These are phyloP conservation scores for Populus tremula DNA, from an alignment of 345 rosid species.

Conservation along the genomic window DNA sequence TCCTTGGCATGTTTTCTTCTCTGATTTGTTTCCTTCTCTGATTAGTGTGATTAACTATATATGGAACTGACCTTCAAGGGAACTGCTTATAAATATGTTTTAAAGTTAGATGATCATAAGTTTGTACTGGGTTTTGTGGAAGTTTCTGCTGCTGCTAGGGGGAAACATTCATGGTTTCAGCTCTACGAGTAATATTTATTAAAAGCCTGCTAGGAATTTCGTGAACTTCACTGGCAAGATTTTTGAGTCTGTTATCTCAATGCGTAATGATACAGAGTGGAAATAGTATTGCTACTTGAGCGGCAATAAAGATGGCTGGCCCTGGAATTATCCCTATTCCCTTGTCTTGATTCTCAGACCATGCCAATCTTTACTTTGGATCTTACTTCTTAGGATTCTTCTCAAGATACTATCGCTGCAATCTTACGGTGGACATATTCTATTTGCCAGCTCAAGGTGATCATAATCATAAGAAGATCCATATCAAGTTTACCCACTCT, in stretches of 20 bases:
- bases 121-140: not conserved
- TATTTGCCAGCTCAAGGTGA: not conserved
- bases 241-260: not conserved
- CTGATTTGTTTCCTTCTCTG: conserved; percentile 1
- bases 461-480: not conserved
- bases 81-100: not conserved
- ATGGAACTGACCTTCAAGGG: not conserved
- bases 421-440: not conserved
- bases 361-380: conserved; percentile 5
- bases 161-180: not conserved
- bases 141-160: not conserved
- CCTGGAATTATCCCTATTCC: conserved; percentile 21
- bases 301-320: conserved; percentile 8
- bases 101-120: not conserved
- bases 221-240: not conserved
- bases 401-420: not conserved
- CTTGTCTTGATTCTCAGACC: conserved; percentile 1
- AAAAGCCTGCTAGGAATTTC: not conserved
- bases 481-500: not conserved
- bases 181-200: not conserved
- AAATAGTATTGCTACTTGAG: not conserved
- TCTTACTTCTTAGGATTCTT: conserved; percentile 27
- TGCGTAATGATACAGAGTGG: not conserved
- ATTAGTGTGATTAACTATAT: not conserved
- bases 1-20: conserved; percentile 4